Percentiles rank a stretch among this genome's conserved stretches.
phyloP scores from a whole-genome alignment of 306 rosid genomes.

The Casuarina glauca region DNA sequence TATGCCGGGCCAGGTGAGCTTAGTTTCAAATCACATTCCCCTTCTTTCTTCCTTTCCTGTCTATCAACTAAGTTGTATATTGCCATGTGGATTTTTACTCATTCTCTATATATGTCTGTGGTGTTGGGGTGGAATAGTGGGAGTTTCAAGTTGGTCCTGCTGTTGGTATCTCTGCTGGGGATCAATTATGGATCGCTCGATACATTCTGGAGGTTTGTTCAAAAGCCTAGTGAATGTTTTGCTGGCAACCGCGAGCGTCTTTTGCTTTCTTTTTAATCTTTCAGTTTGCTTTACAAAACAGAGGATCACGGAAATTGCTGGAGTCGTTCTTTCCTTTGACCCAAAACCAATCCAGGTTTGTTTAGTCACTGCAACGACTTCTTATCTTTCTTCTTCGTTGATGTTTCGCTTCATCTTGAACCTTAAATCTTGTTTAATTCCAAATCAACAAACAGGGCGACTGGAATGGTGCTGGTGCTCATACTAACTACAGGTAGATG shows the following conservation, averaged over 20 bases:
- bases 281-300: slow-evolving; percentile 13
- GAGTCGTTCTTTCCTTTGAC: slow-evolving; percentile 49
- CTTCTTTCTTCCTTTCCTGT: not conserved
- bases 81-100: not conserved
- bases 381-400: too few relatives aligned
- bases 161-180: slow-evolving; percentile 50
- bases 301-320: slow-evolving; percentile 59
- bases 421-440: too few relatives aligned
- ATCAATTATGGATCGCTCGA: slow-evolving; percentile 55
- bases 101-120: not conserved
- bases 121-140: slow-evolving; percentile 38
- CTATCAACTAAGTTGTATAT: not conserved
- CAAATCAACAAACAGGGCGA: slow-evolving; percentile 39
- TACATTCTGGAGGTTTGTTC: slow-evolving; percentile 60
- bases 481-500: slow-evolving; percentile 51
- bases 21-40: not conserved
- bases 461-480: slow-evolving; percentile 68
- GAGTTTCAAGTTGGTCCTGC: slow-evolving; percentile 62
- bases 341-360: slow-evolving; percentile 59
- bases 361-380: not conserved
- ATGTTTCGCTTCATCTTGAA: not conserved
- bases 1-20: slow-evolving; percentile 56
- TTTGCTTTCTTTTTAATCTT: not conserved
- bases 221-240: not conserved
- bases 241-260: not conserved